A percentile compares a stretch with the other conserved stretches of the same genome.
These are phyloP conservation scores for Dactylellina sp. DNA, from an alignment of 2,329 filamentous ascomycete species.

Conservation along the genomic window DNA sequence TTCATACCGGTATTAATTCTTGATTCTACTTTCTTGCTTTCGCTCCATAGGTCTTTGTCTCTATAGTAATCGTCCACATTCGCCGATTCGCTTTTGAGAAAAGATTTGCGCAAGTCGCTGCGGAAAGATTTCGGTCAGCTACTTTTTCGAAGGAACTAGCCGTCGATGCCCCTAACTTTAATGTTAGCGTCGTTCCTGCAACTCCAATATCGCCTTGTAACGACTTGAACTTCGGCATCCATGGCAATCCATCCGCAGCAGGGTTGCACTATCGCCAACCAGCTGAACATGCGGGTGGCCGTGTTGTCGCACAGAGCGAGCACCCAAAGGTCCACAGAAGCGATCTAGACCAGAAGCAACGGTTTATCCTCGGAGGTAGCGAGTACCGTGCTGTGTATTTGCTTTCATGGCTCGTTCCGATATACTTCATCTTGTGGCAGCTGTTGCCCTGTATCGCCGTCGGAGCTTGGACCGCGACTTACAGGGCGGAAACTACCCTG, in stretches of 20 bases:
- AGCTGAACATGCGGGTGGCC: conserved; percentile 19
- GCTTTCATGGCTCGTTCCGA: conserved; percentile 71
- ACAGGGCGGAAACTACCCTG: conserved; percentile 67
- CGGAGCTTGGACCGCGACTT: conserved; percentile 71
- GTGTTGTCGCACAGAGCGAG: conserved; percentile 9
- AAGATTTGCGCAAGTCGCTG: conserved; percentile 69
- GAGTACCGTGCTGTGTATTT: conserved; percentile 74
- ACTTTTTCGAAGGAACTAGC: conserved; percentile 16
- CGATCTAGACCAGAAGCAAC: conserved; percentile 68
- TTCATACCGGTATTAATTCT: neutral
- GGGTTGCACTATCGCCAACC: conserved; percentile 33
- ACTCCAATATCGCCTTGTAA: neutral
- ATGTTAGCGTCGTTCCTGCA: neutral
- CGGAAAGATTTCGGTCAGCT: conserved; percentile 30
- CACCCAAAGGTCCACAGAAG: conserved; percentile 28
- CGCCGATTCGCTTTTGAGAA: conserved; percentile 69
- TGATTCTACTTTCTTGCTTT: conserved; percentile 11
- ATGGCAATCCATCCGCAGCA: conserved; percentile 2
- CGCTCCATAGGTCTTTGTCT: conserved; percentile 43
- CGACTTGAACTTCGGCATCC: conserved; percentile 17
- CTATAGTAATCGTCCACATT: conserved; percentile 52
- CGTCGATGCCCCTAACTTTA: neutral
- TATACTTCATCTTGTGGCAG: conserved; percentile 73
- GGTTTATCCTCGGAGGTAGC: conserved; percentile 71
- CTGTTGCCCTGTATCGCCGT: conserved; percentile 71